Conservation (phyloP, 2,329 filamentous ascomycete genomes). For the Penicillium sclerotigenum region DNA sequence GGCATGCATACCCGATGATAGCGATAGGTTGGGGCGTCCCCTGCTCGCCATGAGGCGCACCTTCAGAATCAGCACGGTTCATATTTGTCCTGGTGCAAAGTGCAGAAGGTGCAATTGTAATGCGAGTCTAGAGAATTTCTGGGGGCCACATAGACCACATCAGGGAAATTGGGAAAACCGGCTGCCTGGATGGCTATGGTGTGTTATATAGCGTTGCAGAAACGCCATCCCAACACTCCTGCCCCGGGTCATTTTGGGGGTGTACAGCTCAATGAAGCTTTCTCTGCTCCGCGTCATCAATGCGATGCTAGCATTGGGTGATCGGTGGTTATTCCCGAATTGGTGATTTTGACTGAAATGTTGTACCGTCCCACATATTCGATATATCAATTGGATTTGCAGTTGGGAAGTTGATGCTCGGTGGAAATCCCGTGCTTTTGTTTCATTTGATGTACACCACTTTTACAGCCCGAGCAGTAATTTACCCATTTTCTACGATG, state of each 20-base stretch:
- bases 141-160: neutral
- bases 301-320: constrained; percentile 4
- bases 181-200: neutral
- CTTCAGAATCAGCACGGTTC: constrained; percentile 10
- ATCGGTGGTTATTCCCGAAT: constrained; percentile 8
- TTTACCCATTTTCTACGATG: neutral
- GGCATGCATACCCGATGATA: constrained; percentile 28
- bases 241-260: neutral
- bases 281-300: neutral
- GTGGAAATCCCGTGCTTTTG: neutral
- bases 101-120: neutral
- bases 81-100: constrained; percentile 7
- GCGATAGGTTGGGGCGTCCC: constrained; percentile 19
- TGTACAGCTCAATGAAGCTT: neutral
- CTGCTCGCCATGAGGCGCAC: constrained; percentile 1
- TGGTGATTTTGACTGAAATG: neutral
- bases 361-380: constrained; percentile 2
- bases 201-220: constrained; percentile 4
- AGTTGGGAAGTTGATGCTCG: constrained; percentile 2
- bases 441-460: neutral
- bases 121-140: neutral
- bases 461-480: constrained; percentile 8
- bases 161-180: neutral
- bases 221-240: neutral
- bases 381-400: neutral